A percentile compares a stretch with the other conserved stretches of the same genome.
These are phyloP conservation scores for Fomitopsis serialis DNA, from an alignment of 768 basidiomycete genomes.

Conservation along the genomic window DNA sequence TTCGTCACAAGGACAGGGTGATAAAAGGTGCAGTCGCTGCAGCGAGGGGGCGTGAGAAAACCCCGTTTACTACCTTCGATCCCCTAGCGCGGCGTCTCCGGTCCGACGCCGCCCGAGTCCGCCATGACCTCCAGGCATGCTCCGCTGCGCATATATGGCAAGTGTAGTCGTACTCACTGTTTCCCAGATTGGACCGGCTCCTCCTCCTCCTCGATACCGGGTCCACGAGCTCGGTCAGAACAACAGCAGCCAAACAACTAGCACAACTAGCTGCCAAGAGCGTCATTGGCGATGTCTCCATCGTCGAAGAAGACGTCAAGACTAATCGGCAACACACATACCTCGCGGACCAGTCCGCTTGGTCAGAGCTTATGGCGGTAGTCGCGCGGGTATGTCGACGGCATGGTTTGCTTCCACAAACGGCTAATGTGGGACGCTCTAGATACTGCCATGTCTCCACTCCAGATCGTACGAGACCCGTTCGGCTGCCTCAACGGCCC, in stretches of 20 bases:
- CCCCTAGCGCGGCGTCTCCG: constrained; percentile 39
- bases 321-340: constrained; percentile 52
- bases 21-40: constrained; percentile 47
- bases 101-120: constrained; percentile 45
- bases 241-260: constrained; percentile 95
- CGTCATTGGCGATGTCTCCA: constrained; percentile 75
- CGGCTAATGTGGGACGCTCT: too few relatives aligned
- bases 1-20: constrained; percentile 42
- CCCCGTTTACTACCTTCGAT: constrained; percentile 38
- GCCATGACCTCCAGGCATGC: constrained; percentile 75
- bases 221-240: constrained; percentile 81
- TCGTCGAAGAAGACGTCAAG: constrained; percentile 71
- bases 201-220: constrained; percentile 94
- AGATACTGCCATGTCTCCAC: constrained; percentile 89
- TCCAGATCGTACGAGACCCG: constrained; percentile 93
- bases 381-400: constrained; percentile 84
- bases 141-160: constrained; percentile 13
- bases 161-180: constrained; percentile 9
- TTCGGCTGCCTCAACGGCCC: constrained; percentile 80
- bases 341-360: constrained; percentile 65
- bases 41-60: constrained; percentile 40
- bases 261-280: constrained; percentile 87
- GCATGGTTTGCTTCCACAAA: too few relatives aligned
- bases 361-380: constrained; percentile 88
- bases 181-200: constrained; percentile 87